A percentile compares a stretch with the other conserved stretches of the same genome.
phyloP scores from a whole-genome alignment of 2,329 filamentous ascomycete species.

The Fusarium concolor region DNA sequence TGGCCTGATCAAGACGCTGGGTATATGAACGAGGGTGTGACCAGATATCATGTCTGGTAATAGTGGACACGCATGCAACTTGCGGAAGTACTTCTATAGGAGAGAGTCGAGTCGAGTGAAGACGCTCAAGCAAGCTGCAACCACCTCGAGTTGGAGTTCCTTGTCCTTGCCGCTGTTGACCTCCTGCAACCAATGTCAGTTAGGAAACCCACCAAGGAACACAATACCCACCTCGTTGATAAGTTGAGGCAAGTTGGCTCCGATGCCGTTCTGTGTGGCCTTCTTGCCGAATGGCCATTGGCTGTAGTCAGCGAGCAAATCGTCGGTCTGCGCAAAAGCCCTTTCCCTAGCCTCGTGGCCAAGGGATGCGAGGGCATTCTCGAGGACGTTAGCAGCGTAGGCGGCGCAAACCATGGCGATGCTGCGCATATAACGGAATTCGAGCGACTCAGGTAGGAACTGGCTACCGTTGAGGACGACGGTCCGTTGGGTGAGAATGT shows the following conservation, averaged over 20 bases:
- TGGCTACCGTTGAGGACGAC: conserved; percentile 88
- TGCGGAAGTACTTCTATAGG: conserved; percentile 66
- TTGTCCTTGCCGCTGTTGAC: conserved; percentile 88
- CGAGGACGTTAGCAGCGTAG: conserved; percentile 96
- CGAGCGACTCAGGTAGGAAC: conserved; percentile 92
- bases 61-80: conserved; percentile 18
- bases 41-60: conserved; percentile 24
- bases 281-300: conserved; percentile 96
- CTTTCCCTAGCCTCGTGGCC: conserved; percentile 94
- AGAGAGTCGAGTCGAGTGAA: conserved; percentile 98
- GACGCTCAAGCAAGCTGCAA: conserved; percentile 95
- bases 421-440: conserved; percentile 92
- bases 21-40: conserved; percentile 32
- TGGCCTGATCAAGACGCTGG: conserved; percentile 35
- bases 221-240: conserved; percentile 74
- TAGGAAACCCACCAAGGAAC: not conserved
- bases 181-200: conserved; percentile 64
- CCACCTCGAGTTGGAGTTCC: conserved; percentile 96
- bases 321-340: conserved; percentile 96
- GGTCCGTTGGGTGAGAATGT: conserved; percentile 91
- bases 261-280: conserved; percentile 82
- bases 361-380: conserved; percentile 94
- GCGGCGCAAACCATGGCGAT: conserved; percentile 97
- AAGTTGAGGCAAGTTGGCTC: conserved; percentile 89
- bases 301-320: conserved; percentile 93